phyloP scores from a whole-genome alignment of 2,329 filamentous ascomycete genomes.

The Aureobasidium uvarum region DNA sequence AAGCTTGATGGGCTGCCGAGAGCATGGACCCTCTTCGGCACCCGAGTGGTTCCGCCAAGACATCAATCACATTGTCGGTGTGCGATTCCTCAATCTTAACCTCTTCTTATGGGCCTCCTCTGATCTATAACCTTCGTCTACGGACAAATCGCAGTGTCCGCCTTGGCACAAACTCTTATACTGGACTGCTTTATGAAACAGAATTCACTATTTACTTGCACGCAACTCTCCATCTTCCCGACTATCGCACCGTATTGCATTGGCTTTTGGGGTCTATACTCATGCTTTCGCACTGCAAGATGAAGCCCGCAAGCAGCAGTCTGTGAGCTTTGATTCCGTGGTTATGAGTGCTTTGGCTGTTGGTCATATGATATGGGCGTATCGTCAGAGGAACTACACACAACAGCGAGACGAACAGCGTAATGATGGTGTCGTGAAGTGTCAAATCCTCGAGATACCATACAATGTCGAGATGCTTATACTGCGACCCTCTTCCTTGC shows the following conservation, averaged over 20 bases:
- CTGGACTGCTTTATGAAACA: neutral
- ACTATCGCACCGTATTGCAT: neutral
- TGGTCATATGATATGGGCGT: neutral
- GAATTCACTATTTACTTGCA: neutral
- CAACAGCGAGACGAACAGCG: neutral
- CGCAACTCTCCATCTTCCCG: neutral
- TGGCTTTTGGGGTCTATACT: neutral
- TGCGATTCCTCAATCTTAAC: neutral
- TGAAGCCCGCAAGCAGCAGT: neutral
- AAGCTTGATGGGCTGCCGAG: neutral
- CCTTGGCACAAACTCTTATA: neutral
- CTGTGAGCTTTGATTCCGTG: neutral
- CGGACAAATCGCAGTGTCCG: neutral
- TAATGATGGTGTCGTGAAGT: neutral
- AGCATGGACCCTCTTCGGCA: slow-evolving; percentile 2
- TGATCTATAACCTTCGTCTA: neutral
- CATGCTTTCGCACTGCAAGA: neutral
- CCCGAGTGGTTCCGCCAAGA: neutral
- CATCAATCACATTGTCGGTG: slow-evolving; percentile 2
- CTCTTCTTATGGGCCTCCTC: slow-evolving; percentile 2
- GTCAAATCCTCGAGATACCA: no score
- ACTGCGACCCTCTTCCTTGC: neutral
- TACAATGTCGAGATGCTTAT: neutral
- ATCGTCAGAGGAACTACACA: neutral
- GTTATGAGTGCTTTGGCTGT: neutral